Evolutionary conservation across 495 filamentous ascomycete species (phyloP).

Genomic region (Xylaria acuta): DNA sequence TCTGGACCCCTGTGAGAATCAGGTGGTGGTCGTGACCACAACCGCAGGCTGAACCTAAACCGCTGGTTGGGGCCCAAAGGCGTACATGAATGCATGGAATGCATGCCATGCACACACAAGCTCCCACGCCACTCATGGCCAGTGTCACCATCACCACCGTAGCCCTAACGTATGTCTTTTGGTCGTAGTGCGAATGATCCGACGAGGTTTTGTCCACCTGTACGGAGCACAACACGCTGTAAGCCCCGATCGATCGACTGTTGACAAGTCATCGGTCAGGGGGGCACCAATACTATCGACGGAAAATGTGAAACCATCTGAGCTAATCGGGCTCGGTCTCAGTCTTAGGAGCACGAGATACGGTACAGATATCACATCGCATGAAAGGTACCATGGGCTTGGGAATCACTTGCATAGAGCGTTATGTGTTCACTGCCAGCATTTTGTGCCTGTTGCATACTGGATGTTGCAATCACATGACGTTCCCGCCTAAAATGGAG

Average conservation of each 20-base stretch:
- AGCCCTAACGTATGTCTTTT: neutral
- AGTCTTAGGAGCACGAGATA: conserved; percentile 1
- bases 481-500: neutral
- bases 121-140: neutral
- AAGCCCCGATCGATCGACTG: neutral
- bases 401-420: conserved; percentile 1
- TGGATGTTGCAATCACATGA: conserved; percentile 1
- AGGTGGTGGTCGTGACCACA: no score
- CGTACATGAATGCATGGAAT: neutral
- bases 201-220: neutral
- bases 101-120: neutral
- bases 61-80: neutral
- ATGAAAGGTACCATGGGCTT: neutral
- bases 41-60: neutral
- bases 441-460: neutral
- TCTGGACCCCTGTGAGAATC: no score
- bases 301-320: neutral
- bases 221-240: no score
- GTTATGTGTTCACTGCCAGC: neutral
- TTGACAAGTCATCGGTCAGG: neutral
- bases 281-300: neutral
- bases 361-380: neutral
- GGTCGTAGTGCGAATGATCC: neutral
- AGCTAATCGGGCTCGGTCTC: neutral
- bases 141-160: neutral